These are phyloP conservation scores for Taphrina wiesneri DNA, from an alignment of 1,139 yeast species.

Conservation along the genomic window DNA sequence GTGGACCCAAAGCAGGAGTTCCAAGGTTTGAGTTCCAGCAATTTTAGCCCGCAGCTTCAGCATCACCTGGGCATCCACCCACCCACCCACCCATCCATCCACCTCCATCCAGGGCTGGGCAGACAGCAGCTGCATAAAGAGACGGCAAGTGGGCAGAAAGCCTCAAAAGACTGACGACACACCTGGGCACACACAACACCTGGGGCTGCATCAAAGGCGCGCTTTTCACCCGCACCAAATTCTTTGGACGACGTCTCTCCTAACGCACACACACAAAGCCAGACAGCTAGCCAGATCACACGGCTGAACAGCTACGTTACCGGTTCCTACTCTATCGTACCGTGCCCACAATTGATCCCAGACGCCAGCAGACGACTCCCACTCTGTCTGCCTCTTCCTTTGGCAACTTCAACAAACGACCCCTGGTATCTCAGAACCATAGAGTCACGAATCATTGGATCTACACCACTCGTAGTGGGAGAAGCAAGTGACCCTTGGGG, in stretches of 20 bases:
- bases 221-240: slow-evolving; percentile 4
- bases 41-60: no score
- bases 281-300: background rate
- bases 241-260: background rate
- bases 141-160: background rate
- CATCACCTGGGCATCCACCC: no score
- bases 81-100: no score
- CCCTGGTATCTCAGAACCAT: background rate
- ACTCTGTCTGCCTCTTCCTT: background rate
- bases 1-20: no score
- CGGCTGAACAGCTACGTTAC: background rate
- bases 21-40: no score
- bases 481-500: background rate
- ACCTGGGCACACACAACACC: no score
- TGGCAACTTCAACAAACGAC: background rate
- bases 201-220: background rate
- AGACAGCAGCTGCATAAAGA: background rate
- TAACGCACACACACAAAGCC: background rate
- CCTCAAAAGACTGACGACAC: slow-evolving; percentile 12
- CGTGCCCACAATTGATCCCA: background rate
- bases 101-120: background rate
- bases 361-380: background rate
- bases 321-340: background rate
- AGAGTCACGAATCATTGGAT: background rate
- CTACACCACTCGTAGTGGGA: background rate